phyloP scores from a whole-genome alignment of 164 flowering plant species.

The Nelumbo lutea region DNA sequence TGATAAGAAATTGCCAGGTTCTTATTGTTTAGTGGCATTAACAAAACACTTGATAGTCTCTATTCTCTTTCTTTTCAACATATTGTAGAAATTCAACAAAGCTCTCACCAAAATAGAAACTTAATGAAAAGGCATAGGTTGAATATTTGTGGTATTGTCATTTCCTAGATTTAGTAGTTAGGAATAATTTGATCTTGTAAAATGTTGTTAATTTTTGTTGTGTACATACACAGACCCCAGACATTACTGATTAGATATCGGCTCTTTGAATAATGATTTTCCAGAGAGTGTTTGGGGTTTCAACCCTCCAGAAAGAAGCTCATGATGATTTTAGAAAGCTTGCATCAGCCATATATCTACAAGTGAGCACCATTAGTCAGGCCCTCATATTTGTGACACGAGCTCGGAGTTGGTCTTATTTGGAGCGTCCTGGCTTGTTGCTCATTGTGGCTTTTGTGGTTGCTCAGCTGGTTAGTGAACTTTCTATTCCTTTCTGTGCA shows the following conservation, averaged over 20 bases:
- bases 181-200: not conserved
- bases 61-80: too few relatives aligned
- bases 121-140: too few relatives aligned
- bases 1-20: not conserved
- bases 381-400: conserved; percentile 89
- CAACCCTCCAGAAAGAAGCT: conserved; percentile 51
- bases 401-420: conserved; percentile 74
- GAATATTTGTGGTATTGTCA: too few relatives aligned
- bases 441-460: conserved; percentile 59
- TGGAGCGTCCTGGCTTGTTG: conserved; percentile 74
- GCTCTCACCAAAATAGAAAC: too few relatives aligned
- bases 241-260: too few relatives aligned
- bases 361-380: conserved; percentile 91
- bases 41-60: not conserved
- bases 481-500: conserved; percentile 2
- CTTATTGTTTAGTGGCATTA: not conserved
- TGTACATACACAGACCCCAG: too few relatives aligned
- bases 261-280: conserved; percentile 2
- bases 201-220: too few relatives aligned
- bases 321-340: conserved; percentile 54
- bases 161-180: not conserved
- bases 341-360: conserved; percentile 82
- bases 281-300: conserved; percentile 55
- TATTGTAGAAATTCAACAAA: too few relatives aligned
- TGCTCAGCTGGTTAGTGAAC: conserved; percentile 68